A percentile compares a stretch with the other conserved stretches of the same genome.
Conservation (phyloP, 2,329 filamentous ascomycete species). For the Macroventuria anomochaeta region DNA sequence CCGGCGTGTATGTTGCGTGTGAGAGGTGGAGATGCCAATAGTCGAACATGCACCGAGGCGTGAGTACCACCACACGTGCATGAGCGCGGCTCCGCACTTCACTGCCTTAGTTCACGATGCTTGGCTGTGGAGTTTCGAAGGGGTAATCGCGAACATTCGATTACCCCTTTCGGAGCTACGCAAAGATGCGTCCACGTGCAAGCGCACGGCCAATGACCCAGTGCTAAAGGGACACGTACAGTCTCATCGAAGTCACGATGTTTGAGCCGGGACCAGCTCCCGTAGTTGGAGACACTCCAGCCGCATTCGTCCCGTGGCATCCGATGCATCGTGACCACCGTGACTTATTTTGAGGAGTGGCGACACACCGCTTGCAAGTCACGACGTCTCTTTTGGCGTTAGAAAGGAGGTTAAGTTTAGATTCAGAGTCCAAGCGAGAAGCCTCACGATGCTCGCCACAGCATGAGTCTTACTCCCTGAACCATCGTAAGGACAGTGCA, state of each 20-base stretch:
- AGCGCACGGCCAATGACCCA: not conserved
- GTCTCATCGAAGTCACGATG: constrained; percentile 14
- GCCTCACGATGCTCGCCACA: constrained; percentile 18
- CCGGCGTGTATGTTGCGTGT: constrained; percentile 8
- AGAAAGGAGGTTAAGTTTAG: constrained; percentile 6
- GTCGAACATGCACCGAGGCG: not conserved
- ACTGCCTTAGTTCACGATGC: constrained; percentile 27
- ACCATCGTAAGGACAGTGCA: constrained; percentile 4
- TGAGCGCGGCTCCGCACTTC: constrained; percentile 25
- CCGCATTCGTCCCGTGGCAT: not conserved
- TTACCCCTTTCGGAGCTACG: no score
- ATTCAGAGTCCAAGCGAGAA: not conserved
- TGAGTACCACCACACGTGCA: not conserved
- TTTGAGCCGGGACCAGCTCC: not conserved
- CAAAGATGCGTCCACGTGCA: constrained; percentile 2
- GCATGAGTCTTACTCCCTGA: constrained; percentile 1
- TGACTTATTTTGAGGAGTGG: constrained; percentile 12
- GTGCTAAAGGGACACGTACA: constrained; percentile 19
- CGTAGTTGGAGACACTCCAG: constrained; percentile 5
- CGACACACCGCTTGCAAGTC: constrained; percentile 38
- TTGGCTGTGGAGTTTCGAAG: constrained; percentile 28
- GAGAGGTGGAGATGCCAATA: constrained; percentile 4
- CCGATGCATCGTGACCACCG: constrained; percentile 12
- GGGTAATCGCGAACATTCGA: constrained; percentile 5
- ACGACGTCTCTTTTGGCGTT: constrained; percentile 27